These are phyloP conservation scores for Rhynchospora pubera DNA, from an alignment of 176 grass and related monocot species.

Conservation along the genomic window DNA sequence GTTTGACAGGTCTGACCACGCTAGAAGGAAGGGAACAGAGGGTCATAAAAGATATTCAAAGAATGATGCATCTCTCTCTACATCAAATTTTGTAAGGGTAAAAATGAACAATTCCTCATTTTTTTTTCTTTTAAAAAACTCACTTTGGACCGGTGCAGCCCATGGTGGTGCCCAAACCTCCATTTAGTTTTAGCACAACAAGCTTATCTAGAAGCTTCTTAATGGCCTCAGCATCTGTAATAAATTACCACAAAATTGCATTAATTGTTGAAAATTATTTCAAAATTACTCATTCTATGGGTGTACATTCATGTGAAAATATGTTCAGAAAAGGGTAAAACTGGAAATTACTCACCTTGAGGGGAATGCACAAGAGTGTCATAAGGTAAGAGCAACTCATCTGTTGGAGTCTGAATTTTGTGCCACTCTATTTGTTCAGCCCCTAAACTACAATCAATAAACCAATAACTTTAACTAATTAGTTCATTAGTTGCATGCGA, in stretches of 20 bases:
- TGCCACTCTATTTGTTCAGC: slow-evolving; percentile 85
- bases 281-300: not conserved
- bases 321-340: not conserved
- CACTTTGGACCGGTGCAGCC: slow-evolving; percentile 93
- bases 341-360: slow-evolving; percentile 36
- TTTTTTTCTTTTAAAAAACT: not conserved
- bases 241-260: not conserved
- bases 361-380: slow-evolving; percentile 49
- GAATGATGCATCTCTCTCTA: not conserved
- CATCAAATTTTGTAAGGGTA: not conserved
- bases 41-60: not conserved
- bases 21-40: not conserved
- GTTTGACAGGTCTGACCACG: no score
- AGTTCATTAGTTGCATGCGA: not conserved
- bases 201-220: slow-evolving; percentile 93
- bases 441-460: slow-evolving; percentile 28
- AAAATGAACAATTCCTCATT: not conserved
- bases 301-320: not conserved
- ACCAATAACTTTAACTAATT: not conserved
- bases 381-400: slow-evolving; percentile 86
- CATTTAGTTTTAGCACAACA: slow-evolving; percentile 90
- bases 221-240: slow-evolving; percentile 45
- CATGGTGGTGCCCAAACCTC: slow-evolving; percentile 85
- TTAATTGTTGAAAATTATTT: not conserved
- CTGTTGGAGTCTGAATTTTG: slow-evolving; percentile 88